Evolutionary conservation across 257 asterid species (phyloP).

Genomic region (Scutellaria barbata): DNA sequence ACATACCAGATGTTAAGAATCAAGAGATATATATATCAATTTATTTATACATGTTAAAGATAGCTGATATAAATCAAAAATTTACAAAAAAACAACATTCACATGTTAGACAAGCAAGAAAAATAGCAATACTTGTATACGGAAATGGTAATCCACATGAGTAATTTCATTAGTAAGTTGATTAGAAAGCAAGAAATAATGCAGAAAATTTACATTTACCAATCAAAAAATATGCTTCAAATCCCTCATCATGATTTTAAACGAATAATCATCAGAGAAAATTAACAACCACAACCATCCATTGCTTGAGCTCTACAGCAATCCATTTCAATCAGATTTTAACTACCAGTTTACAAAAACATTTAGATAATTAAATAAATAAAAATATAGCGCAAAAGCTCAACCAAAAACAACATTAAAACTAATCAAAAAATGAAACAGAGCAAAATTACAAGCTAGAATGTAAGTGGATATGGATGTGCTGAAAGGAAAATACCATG

Average conservation of each 20-base stretch:
- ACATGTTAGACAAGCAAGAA: no score
- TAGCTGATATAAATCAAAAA: no score
- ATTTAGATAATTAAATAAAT: background rate
- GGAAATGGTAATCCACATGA: no score
- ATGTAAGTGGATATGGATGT: no score
- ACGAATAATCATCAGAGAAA: background rate
- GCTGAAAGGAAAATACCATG: slow-evolving; percentile 35
- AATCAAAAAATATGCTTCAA: background rate
- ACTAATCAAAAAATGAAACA: background rate
- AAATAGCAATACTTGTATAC: no score
- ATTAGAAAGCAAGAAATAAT: no score
- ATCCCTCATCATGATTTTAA: background rate
- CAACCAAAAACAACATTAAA: background rate
- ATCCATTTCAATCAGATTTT: no score
- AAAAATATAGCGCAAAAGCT: background rate
- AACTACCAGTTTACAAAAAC: no score
- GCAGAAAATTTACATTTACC: background rate
- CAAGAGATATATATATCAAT: no score
- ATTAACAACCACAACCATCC: background rate
- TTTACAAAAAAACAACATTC: no score
- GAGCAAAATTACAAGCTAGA: background rate
- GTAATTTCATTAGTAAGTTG: no score
- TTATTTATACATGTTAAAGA: no score
- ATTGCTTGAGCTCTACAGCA: background rate
- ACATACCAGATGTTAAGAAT: background rate